Conservation (phyloP, 2,329 filamentous ascomycete genomes). For the Thermomyces lanuginosus region DNA sequence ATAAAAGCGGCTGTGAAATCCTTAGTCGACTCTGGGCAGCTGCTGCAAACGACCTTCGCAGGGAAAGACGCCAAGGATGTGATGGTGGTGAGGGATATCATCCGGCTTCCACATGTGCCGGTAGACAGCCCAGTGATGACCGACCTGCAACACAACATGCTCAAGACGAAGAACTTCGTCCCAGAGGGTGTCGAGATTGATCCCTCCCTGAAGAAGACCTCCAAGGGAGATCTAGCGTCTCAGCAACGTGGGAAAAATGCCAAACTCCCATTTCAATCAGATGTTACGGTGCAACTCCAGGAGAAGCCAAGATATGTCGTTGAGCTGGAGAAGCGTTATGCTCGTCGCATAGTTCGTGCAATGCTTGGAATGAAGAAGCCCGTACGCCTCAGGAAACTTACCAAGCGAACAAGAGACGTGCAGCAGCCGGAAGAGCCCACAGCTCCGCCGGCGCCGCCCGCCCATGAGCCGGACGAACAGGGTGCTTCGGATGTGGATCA, state of each 20-base stretch:
- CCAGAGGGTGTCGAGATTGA: conserved; percentile 28
- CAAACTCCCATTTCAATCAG: conserved; percentile 17
- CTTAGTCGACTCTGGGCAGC: conserved; percentile 33
- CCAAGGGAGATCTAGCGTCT: conserved; percentile 6
- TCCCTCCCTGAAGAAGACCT: conserved; percentile 17
- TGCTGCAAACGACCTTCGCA: conserved; percentile 37
- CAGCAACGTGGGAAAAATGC: conserved; percentile 5
- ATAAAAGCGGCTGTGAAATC: conserved; percentile 34
- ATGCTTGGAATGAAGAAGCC: conserved; percentile 12
- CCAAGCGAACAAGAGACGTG: no score
- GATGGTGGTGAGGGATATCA: conserved; percentile 34
- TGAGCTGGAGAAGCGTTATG: conserved; percentile 15
- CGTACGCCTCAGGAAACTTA: conserved; percentile 12
- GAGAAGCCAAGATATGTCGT: conserved; percentile 19
- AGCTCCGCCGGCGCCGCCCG: no score
- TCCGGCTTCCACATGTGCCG: conserved; percentile 32
- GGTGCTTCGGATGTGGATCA: no score
- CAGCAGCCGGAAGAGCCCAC: no score
- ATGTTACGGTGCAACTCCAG: conserved; percentile 21
- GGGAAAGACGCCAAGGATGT: conserved; percentile 33
- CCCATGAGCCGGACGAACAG: no score
- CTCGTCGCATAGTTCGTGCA: no score
- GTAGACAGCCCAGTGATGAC: conserved; percentile 31
- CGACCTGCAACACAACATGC: conserved; percentile 35
- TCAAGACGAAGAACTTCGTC: conserved; percentile 30